Evolutionary conservation across 2,329 filamentous ascomycete species (phyloP).

Genomic region (Cladosporium phlei): DNA sequence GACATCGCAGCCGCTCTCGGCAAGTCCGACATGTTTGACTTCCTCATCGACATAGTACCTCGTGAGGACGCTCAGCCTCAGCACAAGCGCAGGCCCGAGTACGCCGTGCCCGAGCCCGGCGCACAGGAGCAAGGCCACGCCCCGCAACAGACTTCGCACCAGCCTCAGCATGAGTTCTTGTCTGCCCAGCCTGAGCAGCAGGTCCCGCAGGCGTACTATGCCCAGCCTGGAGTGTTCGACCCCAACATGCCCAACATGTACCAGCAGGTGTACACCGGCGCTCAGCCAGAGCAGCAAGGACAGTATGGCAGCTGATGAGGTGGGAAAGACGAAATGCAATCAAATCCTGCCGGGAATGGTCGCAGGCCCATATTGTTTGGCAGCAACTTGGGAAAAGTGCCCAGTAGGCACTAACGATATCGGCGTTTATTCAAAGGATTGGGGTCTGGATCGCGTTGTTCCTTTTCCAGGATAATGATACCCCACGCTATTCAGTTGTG

Average conservation of each 20-base stretch:
- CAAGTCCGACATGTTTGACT: slow-evolving; percentile 99
- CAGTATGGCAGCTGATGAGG: slow-evolving; percentile 8
- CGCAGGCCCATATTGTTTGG: background rate
- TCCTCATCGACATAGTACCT: slow-evolving; percentile 96
- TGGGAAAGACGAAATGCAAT: background rate
- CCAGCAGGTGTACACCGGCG: slow-evolving; percentile 18
- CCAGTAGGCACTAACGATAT: background rate
- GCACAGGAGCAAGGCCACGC: slow-evolving; percentile 25
- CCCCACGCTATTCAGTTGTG: slow-evolving; percentile 6
- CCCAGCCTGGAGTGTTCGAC: slow-evolving; percentile 68
- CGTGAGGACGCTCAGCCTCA: slow-evolving; percentile 86
- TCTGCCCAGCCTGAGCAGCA: slow-evolving; percentile 55
- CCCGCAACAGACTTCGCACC: slow-evolving; percentile 43
- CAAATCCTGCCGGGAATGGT: no score
- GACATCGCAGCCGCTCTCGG: slow-evolving; percentile 93
- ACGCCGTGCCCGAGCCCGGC: slow-evolving; percentile 41
- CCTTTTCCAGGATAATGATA: slow-evolving; percentile 4
- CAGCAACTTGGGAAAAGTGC: background rate
- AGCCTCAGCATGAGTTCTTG: slow-evolving; percentile 61
- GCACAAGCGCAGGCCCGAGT: slow-evolving; percentile 60
- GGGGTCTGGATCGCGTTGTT: background rate
- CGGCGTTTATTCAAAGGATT: slow-evolving; percentile 7
- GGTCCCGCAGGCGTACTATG: slow-evolving; percentile 67
- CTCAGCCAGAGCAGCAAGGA: slow-evolving; percentile 8
- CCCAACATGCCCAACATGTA: slow-evolving; percentile 87